Evolutionary conservation across 495 filamentous ascomycete species (phyloP), one percentile per base, ranked within the genome.

Genomic region (Parachaetomium inaequale): DNA sequence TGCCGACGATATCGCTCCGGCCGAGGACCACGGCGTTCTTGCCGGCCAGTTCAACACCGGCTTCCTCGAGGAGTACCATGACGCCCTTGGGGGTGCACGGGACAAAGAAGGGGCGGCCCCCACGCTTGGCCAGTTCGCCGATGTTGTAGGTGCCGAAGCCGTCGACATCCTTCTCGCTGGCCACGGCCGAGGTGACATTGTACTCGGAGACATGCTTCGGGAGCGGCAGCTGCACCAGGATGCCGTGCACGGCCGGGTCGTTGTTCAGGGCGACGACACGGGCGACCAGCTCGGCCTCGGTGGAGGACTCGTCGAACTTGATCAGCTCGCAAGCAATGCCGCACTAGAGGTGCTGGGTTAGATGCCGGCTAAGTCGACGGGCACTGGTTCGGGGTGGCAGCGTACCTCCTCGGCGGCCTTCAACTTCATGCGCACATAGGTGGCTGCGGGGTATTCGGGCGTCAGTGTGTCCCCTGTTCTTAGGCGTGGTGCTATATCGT

Each of bases 381-480:
- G 31, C 17, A 54, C 6, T 11, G 6, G n/a, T 10, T 29, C 38
- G 40, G 40, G 28, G 45, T 12, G 54, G 29, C 62, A 60, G 57
- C 58, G 55, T 79, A 93, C 91, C 84, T 98, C 93, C 73, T 93
- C 83, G 31, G 94, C 94, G 59, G 94, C 94, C 81, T 96, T 98
- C 69, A 97, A 75, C 78, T 98, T 98, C 94, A 98, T 98, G 78
- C 92, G 91, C 74, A 98, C 93, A 90, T 98, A 98, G 42, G 94
- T 98, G 72, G 88, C 90, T 94, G 68, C 51, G 65, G 67, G 47
- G 53, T 51, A 65, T 55, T 45, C 17, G 3, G 3, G 28, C 19
- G 21, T 64, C 23, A 51, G 52, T 68, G 70, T 76, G 25, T 70
- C 72, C 63, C 63, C 46, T 42, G 57, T 49, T 50, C 40, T 19